Conservation (phyloP, 306 rosid genomes). For the Fragaria vesca region DNA sequence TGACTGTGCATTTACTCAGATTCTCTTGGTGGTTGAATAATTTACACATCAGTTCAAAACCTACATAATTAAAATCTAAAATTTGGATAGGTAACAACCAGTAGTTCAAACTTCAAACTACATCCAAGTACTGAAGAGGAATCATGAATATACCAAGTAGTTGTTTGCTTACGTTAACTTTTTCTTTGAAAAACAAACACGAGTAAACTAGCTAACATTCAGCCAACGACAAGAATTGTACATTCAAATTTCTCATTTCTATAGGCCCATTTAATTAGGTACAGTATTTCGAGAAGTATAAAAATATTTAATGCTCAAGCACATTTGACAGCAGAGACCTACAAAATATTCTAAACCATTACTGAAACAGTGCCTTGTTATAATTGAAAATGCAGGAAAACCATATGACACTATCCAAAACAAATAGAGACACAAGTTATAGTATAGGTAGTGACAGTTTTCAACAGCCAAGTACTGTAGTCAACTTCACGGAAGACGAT, state of each 20-base stretch:
- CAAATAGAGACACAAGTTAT: neutral
- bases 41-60: neutral
- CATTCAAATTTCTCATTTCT: neutral
- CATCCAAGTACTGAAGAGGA: neutral
- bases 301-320: neutral
- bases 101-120: neutral
- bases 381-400: neutral
- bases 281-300: neutral
- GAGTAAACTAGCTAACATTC: neutral
- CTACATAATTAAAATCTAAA: neutral
- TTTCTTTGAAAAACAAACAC: neutral
- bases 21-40: neutral
- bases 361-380: neutral
- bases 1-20: neutral
- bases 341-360: neutral
- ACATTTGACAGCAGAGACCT: neutral
- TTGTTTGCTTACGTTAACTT: neutral
- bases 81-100: neutral
- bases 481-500: neutral
- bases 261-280: neutral
- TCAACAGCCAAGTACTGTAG: neutral
- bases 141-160: neutral
- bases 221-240: neutral
- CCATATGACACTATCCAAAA: neutral
- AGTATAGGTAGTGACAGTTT: neutral